These are phyloP conservation scores for Paecilomyces dactylethromorphus DNA, from an alignment of 2,329 filamentous ascomycete genomes.

Conservation along the genomic window DNA sequence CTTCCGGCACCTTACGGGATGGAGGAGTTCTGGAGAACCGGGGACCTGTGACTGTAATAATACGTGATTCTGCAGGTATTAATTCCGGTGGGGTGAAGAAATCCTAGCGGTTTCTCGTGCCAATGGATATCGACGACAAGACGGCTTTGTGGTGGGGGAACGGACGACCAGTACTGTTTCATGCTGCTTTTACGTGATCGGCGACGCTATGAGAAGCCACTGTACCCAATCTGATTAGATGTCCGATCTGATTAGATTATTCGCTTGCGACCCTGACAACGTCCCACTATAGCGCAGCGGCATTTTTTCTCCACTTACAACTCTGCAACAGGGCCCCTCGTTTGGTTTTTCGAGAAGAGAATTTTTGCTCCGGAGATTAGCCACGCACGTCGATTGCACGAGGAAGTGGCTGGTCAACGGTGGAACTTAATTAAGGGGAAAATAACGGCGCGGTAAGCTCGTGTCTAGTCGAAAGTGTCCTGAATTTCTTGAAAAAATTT, in stretches of 20 bases:
- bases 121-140: neutral
- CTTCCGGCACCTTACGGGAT: neutral
- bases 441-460: neutral
- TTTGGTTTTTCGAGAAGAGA: neutral
- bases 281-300: neutral
- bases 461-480: neutral
- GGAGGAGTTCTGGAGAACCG: neutral
- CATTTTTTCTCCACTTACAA: neutral
- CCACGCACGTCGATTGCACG: neutral
- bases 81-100: neutral
- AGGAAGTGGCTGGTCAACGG: neutral
- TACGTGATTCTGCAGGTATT: neutral
- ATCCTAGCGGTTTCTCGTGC: too few relatives aligned
- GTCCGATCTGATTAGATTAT: slow-evolving; percentile 17
- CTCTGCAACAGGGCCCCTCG: neutral
- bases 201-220: slow-evolving; percentile 3
- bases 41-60: neutral
- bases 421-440: neutral
- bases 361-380: neutral
- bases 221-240: slow-evolving; percentile 19
- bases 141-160: neutral
- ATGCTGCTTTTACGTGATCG: slow-evolving; percentile 6
- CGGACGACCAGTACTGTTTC: neutral
- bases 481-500: neutral
- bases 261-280: neutral